A percentile compares a stretch with the other conserved stretches of the same genome.
Conservation (phyloP, 1,284 basidiomycete genomes). For the Leccinum subrobustum region DNA sequence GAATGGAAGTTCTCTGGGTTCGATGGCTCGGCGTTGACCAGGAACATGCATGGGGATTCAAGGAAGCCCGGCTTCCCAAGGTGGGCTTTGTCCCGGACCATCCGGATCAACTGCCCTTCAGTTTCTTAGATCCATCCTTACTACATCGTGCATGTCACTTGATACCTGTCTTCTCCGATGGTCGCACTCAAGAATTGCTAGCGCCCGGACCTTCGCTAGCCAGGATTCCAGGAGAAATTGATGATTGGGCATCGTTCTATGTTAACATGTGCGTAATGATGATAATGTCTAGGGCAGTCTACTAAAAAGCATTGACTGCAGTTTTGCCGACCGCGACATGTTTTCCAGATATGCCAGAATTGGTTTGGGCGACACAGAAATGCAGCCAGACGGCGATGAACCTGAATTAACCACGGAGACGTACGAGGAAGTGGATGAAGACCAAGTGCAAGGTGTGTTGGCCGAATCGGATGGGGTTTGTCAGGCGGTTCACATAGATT, state of each 20-base stretch:
- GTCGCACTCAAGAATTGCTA: background rate
- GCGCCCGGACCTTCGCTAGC: background rate
- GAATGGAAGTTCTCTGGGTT: background rate
- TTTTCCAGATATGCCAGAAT: no score
- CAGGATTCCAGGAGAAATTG: background rate
- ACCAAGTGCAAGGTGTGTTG: no score
- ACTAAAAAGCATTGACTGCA: no score
- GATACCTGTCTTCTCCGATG: constrained; percentile 1
- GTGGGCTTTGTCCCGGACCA: background rate
- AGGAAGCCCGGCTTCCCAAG: background rate
- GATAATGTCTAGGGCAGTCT: no score
- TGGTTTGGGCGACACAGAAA: no score
- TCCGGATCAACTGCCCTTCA: background rate
- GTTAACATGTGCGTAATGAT: constrained; percentile 7
- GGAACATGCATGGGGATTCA: constrained; percentile 1
- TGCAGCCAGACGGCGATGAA: no score
- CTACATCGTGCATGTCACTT: background rate
- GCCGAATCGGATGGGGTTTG: no score
- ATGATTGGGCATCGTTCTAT: constrained; percentile 6
- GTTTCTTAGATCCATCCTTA: constrained; percentile 3
- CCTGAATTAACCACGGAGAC: no score
- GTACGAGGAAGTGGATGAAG: no score
- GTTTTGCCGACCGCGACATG: no score
- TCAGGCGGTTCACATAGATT: no score
- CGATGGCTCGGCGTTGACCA: background rate